These are phyloP conservation scores for Phaffomyces antillensis DNA, from an alignment of 805 yeast genomes.

Conservation along the genomic window DNA sequence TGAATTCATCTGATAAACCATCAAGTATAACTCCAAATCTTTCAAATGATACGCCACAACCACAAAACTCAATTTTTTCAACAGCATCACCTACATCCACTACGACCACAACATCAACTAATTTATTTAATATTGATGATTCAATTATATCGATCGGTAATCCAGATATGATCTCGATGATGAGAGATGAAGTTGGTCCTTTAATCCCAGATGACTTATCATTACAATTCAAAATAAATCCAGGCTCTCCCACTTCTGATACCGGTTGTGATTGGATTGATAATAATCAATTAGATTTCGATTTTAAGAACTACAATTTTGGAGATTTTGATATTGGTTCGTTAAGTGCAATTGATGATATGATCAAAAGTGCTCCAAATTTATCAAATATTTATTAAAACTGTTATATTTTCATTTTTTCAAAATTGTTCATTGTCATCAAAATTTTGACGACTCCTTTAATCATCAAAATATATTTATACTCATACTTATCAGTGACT, in stretches of 20 bases:
- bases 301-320: slow-evolving; percentile 22
- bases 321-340: slow-evolving; percentile 21
- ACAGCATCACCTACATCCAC: neutral
- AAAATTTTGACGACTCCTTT: too few species aligned
- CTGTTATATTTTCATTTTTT: too few species aligned
- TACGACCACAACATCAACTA: neutral
- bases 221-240: neutral
- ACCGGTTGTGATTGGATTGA: slow-evolving; percentile 58
- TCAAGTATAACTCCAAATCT: neutral
- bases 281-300: slow-evolving; percentile 34
- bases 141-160: neutral
- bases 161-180: neutral
- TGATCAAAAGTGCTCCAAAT: slow-evolving; percentile 14
- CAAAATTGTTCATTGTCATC: too few species aligned
- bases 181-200: too few species aligned
- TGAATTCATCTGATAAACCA: neutral
- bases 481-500: too few species aligned
- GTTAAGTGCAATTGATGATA: slow-evolving; percentile 20
- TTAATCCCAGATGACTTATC: neutral
- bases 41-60: neutral
- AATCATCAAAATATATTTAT: too few species aligned
- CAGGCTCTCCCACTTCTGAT: slow-evolving; percentile 27
- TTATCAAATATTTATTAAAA: neutral
- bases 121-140: neutral
- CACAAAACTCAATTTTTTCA: neutral